Conservation (phyloP, 768 basidiomycete genomes). For the Rickenella mellea region DNA sequence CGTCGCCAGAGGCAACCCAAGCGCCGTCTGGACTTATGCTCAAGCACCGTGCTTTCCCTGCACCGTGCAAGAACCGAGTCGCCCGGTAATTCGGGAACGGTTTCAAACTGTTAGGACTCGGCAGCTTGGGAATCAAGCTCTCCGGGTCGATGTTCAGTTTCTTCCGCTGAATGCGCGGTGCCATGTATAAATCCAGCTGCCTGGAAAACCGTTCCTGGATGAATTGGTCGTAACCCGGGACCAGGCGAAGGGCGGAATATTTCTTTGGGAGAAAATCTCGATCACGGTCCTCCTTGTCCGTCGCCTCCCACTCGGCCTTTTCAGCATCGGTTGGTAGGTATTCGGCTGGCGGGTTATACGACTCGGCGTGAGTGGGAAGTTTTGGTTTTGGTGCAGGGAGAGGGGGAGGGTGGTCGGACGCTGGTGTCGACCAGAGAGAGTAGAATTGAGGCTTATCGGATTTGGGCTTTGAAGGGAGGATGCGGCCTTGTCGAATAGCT, state of each 20-base stretch:
- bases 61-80: slow-evolving; percentile 59
- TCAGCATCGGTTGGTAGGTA: slow-evolving; percentile 85
- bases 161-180: slow-evolving; percentile 78
- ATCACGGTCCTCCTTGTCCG: slow-evolving; percentile 84
- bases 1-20: slow-evolving; percentile 90
- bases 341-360: slow-evolving; percentile 97
- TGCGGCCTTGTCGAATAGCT: slow-evolving; percentile 92
- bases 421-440: slow-evolving; percentile 79
- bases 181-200: slow-evolving; percentile 93
- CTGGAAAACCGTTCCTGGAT: slow-evolving; percentile 91
- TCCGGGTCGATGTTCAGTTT: slow-evolving; percentile 90
- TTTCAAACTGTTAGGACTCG: slow-evolving; percentile 80
- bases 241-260: slow-evolving; percentile 73
- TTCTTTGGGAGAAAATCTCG: slow-evolving; percentile 85
- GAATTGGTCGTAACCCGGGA: slow-evolving; percentile 86
- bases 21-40: slow-evolving; percentile 80
- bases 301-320: slow-evolving; percentile 70
- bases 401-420: slow-evolving; percentile 72
- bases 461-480: slow-evolving; percentile 82
- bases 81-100: slow-evolving; percentile 90
- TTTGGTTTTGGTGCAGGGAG: slow-evolving; percentile 87
- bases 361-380: slow-evolving; percentile 90
- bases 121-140: slow-evolving; percentile 87
- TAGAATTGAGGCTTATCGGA: slow-evolving; percentile 64
- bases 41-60: slow-evolving; percentile 61